These are phyloP conservation scores for Talaromyces sp. DNA, from an alignment of 2,329 filamentous ascomycete species.

Conservation along the genomic window DNA sequence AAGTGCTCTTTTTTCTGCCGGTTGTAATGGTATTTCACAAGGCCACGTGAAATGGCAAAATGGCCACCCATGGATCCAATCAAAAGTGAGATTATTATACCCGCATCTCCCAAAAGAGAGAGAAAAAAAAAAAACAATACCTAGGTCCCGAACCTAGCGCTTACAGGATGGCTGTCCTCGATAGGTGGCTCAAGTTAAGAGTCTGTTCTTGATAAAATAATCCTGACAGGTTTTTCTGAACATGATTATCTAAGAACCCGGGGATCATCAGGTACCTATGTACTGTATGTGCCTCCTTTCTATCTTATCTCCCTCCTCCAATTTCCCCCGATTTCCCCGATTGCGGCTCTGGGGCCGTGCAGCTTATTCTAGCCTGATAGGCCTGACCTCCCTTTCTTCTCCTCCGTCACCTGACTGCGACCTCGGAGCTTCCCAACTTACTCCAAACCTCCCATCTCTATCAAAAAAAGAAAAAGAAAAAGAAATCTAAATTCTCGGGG, in stretches of 20 bases:
- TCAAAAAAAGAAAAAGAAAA: conserved; percentile 1
- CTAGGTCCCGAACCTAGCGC: no score
- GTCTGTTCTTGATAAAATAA: no score
- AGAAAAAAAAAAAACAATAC: no score
- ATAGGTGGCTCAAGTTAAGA: no score
- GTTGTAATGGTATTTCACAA: not conserved
- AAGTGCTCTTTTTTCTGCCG: conserved; percentile 1
- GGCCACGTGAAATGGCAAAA: not conserved
- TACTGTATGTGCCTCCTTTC: not conserved
- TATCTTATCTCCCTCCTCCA: not conserved
- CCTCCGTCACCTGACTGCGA: conserved; percentile 24
- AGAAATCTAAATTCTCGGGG: not conserved
- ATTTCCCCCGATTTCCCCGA: not conserved
- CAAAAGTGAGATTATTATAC: not conserved
- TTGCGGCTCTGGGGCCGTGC: conserved; percentile 15
- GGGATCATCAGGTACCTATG: not conserved
- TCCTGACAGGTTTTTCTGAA: no score
- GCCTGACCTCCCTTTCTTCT: conserved; percentile 2
- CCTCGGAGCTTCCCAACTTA: conserved; percentile 16
- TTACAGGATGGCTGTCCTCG: no score
- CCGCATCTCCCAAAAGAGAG: no score
- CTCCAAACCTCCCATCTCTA: conserved; percentile 2
- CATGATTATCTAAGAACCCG: not conserved
- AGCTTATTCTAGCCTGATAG: conserved; percentile 3
- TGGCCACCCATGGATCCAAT: not conserved